Base-by-base conservation (phyloP, 83 land plant genomes). In the Isoetes engelmannii region DNA sequence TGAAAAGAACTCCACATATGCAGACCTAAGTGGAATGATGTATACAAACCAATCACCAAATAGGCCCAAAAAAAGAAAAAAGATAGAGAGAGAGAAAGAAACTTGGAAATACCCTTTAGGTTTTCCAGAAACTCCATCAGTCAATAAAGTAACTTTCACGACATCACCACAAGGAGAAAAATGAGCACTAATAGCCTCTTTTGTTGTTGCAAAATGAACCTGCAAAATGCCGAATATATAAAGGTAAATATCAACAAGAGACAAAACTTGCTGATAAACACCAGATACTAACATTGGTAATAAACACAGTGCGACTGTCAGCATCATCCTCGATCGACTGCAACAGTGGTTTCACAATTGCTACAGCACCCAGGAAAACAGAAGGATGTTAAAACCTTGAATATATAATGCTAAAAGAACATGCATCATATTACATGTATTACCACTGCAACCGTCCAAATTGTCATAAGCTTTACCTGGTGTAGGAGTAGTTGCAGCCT, bases 131-230 rank as follows among this genome's bases (percentile, higher is more conserved):
- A 87, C 78, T 42, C 78, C 77, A 81, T 89, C 91, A 4, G 79
- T 81, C 15, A 83, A 59, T 45, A 89, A 84, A 7, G 83, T 59
- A 5, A 87, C 88, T 63, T 85, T 84, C 4, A 83, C 69, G n/a
- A 89, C 84, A 59, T 84, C 85, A 3, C 95, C 95, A 78, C 82
- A 89, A 44, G 84, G 82, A 20, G 82, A 81, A 53, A 89, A 89
- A 81, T 89, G 95, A n/a, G 81, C 81, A 51, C 84, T 80, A 60
- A 89, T 79, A 47, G 83, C 75, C 55, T 89, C 95, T 69, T 89
- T 89, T 5, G 92, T 80, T 3, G 92, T 87, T 69, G 86, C 91
- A 80, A 89, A 89, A 68, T 89, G 90, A 62, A 89, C 92, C 95
- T 89, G 63, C 48, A 19, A 6, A 46, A 15, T 17, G 6, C 54